Evolutionary conservation across 1,139 yeast genomes (phyloP), one percentile per base, ranked within the genome.

Genomic region (Candida pseudoviswanathii): DNA sequence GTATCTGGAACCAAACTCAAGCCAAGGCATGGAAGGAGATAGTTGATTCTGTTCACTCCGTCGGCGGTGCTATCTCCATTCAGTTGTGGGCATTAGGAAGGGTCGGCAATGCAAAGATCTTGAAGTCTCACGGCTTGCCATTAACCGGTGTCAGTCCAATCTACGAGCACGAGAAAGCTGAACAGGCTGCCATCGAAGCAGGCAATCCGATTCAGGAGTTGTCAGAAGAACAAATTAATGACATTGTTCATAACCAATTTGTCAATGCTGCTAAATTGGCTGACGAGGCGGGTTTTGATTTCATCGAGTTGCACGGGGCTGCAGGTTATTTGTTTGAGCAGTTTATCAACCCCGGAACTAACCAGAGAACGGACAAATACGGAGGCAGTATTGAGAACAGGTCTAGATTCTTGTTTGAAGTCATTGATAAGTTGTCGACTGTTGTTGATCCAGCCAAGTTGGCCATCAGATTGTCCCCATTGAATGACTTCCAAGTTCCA

Each of bases 261-360:
- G 70, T 65, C 1, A 54, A 56, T 3, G 81, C 82, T 8, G 82
- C 82, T 33, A 66, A 66, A 54, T 67, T 68, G 39, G 79, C 84
- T 1, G 55, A 79, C 37, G 68, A 62, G 4, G 85, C 86, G 4
- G 90, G 90, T 8, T 83, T 84, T 53, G 91, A 86, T 61, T 83
- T 84, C 54, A 76, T 86, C 32, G 89, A 86, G 64, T 61, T 86
- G 48, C 91, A 85, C 59, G 70, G 68, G 45, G 91, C 89, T 21
- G 82, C 85, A 63, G 90, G 90, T n/a, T 86, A 82, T 64, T 68
- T 86, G 46, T 59, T 84, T 42, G 84, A 84, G 65, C 85, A 81
- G 64, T 85, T 86, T 62, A 61, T 84, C 46, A 60, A 64, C 32
- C 52, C 63, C 37, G 57, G 62, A 30, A 63, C 80, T 42, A 86